Base-by-base conservation (phyloP, 2,329 filamentous ascomycete genomes). In the Byssochlamys sp. region DNA sequence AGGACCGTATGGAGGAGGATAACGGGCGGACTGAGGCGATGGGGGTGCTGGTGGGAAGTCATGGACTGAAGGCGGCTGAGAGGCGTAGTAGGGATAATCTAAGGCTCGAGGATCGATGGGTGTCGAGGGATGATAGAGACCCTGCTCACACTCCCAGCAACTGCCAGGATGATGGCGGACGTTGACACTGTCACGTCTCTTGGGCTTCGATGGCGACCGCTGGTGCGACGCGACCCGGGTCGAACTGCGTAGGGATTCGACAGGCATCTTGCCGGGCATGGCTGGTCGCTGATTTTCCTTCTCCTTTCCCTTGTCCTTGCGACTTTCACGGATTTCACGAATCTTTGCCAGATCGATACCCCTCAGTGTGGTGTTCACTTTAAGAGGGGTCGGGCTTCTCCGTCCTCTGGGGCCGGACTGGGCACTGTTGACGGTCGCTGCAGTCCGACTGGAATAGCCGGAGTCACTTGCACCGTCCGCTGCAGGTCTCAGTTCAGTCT, bases 381-480 rank as follows among this genome's bases (percentile, higher is more conserved):
- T 75, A 69, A 71, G 65, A 67, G 69, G 64, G 56, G 61, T 62
- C 59, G 69, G 71, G 60, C 66, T 71, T 63, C 68, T 73, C 65
- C 68, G 72, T 66, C 67, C 74, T 65, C 69, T 72, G 73, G 75
- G 75, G 62, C 70, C 75, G 67, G 79, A 79, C 76, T 80, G 73
- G 77, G 78, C 70, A 65, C 71, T 77, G 73, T 78, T 78, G 71
- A 77, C 73, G 60, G 79, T 78, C 61, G 78, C 77, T 63, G 76
- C 77, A 65, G 81, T 82, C 66, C 78, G 77, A 74, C 81, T 84
- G 61, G 81, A 84, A 75, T 84, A 84, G 65, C 82, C 82, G 63
- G 82, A 84, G 72, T 86, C 83, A 72, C 79, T 83, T 64, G 78
- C 77, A 66, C 75, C 73, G 69, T 82, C 78, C 59, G 74, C 71